These are phyloP conservation scores for Jatropha multifida DNA, from an alignment of 441 rosid genomes.

Conservation along the genomic window DNA sequence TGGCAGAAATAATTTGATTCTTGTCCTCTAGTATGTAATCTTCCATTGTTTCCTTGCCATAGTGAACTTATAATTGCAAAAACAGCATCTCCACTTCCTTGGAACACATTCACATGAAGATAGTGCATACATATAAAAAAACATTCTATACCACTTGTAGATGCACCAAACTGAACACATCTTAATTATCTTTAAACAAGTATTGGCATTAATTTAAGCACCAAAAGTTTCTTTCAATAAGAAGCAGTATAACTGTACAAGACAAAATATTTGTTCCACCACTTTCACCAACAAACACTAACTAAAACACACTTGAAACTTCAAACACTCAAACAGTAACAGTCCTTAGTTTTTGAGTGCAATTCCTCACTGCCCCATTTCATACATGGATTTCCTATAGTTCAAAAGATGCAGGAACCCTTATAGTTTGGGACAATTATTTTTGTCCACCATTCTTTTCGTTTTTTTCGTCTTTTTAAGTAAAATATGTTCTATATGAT, in stretches of 20 bases:
- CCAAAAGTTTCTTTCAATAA: slow-evolving; percentile 11
- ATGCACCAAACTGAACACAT: slow-evolving; percentile 12
- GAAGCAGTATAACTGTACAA: slow-evolving; percentile 27
- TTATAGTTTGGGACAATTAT: slow-evolving; percentile 17
- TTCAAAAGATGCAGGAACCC: slow-evolving; percentile 27
- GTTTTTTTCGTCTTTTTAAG: no score
- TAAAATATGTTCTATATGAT: background rate
- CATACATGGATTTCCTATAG: slow-evolving; percentile 27
- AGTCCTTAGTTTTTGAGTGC: background rate
- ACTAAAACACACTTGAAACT: slow-evolving; percentile 21
- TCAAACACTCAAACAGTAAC: slow-evolving; percentile 5
- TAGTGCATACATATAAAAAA: background rate
- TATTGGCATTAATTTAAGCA: slow-evolving; percentile 15
- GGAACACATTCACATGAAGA: background rate
- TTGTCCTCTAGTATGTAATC: background rate
- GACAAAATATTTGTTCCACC: slow-evolving; percentile 21
- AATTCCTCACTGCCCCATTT: slow-evolving; percentile 1
- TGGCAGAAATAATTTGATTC: background rate
- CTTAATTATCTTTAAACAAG: background rate
- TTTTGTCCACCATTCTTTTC: slow-evolving; percentile 5
- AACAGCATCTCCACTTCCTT: background rate
- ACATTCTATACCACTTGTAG: background rate
- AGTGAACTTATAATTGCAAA: background rate
- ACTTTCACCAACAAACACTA: slow-evolving; percentile 19
- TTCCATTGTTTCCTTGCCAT: background rate